These are phyloP conservation scores for Clarireedia sp. DNA, from an alignment of 2,329 filamentous ascomycete genomes.

Conservation along the genomic window DNA sequence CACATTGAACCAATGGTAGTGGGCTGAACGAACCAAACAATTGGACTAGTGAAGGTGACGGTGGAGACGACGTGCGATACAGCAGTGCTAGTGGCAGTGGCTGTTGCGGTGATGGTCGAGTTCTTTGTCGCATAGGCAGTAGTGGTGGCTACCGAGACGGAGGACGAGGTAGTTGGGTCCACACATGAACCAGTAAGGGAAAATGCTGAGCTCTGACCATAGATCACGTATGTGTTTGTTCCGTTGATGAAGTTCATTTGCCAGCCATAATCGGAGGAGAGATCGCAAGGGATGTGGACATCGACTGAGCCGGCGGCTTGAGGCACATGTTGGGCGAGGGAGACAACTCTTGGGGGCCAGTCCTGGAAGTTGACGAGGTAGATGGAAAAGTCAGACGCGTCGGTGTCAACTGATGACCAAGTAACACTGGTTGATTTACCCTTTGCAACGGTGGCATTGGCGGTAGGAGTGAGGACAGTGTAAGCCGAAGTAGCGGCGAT, in stretches of 20 bases:
- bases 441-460: slow-evolving; percentile 3
- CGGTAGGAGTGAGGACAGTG: not conserved
- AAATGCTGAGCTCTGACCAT: not conserved
- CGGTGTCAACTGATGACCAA: slow-evolving; percentile 1
- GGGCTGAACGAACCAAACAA: slow-evolving; percentile 8
- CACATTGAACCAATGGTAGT: not conserved
- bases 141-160: not conserved
- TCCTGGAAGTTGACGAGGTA: slow-evolving; percentile 9
- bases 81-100: not conserved
- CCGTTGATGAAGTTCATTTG: slow-evolving; percentile 10
- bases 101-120: not conserved
- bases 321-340: slow-evolving; percentile 7
- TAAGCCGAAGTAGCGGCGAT: slow-evolving; percentile 1
- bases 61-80: not conserved
- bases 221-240: slow-evolving; percentile 9
- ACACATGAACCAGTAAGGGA: slow-evolving; percentile 5
- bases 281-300: not conserved
- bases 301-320: not conserved
- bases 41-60: not conserved
- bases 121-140: slow-evolving; percentile 3
- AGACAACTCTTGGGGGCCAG: slow-evolving; percentile 6
- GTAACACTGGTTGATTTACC: slow-evolving; percentile 1
- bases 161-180: not conserved
- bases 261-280: slow-evolving; percentile 3
- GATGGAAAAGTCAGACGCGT: slow-evolving; percentile 3